phyloP scores from a whole-genome alignment of 352 stramenopile species.

The Globisporangium takayamanum region DNA sequence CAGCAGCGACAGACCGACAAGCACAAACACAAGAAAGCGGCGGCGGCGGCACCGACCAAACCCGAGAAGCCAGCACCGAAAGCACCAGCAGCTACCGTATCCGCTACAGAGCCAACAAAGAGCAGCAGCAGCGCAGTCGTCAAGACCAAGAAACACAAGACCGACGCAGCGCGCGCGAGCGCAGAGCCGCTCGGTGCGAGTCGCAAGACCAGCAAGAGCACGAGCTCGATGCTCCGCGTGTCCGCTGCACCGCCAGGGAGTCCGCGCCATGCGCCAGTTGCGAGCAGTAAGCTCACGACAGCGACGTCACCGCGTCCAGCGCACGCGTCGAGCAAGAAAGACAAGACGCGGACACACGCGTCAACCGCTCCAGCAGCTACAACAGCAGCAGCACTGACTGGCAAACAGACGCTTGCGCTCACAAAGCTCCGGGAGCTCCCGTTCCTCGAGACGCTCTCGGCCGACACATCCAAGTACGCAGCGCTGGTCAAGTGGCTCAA shows the following conservation, averaged over 20 bases:
- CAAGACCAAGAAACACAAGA: constrained; percentile 8
- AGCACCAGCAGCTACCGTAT: constrained; percentile 11
- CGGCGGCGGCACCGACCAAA: constrained; percentile 5
- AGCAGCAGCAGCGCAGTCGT: neutral
- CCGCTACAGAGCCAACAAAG: neutral
- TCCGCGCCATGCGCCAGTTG: neutral
- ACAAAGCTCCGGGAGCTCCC: constrained; percentile 31
- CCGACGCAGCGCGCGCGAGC: neutral
- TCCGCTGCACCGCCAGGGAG: neutral
- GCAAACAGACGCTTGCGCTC: constrained; percentile 21
- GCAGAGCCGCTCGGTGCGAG: constrained; percentile 2
- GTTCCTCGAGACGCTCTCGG: constrained; percentile 26
- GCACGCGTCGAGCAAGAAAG: neutral
- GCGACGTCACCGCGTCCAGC: neutral
- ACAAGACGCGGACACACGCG: neutral
- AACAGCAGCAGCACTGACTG: neutral
- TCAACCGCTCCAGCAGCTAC: neutral
- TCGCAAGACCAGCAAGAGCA: constrained; percentile 16
- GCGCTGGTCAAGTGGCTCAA: constrained; percentile 50
- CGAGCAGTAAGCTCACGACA: constrained; percentile 4
- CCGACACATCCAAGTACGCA: constrained; percentile 39
- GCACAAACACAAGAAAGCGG: constrained; percentile 14
- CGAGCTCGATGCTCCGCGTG: neutral
- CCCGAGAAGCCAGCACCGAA: constrained; percentile 6
- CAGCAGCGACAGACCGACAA: constrained; percentile 21